A percentile compares a stretch with the other conserved stretches of the same genome.
These are phyloP conservation scores for Desmodesmus armatus DNA, from an alignment of 139 green algal species.

Conservation along the genomic window DNA sequence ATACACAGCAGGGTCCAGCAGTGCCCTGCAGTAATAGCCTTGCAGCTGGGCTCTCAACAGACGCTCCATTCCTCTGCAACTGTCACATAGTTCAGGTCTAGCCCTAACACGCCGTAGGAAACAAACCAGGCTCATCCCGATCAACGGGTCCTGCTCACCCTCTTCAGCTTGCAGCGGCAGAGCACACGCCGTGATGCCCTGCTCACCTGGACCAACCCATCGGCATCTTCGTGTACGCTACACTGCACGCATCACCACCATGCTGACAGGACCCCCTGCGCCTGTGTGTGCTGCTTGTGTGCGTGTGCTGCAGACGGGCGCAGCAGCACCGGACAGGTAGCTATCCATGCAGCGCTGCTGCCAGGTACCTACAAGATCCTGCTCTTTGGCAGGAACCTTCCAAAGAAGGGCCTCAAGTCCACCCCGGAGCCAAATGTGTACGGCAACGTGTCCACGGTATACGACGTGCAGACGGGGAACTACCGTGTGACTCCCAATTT, in stretches of 20 bases:
- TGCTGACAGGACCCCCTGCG: neutral
- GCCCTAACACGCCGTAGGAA: too few relatives aligned
- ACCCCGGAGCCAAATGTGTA: slow-evolving; percentile 25
- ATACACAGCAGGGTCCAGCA: neutral
- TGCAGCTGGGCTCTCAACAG: too few relatives aligned
- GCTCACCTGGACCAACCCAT: neutral
- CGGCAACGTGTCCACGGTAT: slow-evolving; percentile 47
- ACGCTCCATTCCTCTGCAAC: too few relatives aligned
- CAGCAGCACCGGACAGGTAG: slow-evolving; percentile 49
- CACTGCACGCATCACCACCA: neutral
- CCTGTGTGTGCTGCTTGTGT: neutral
- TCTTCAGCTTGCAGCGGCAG: slow-evolving; percentile 3
- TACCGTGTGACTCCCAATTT: slow-evolving; percentile 40
- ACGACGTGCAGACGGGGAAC: slow-evolving; percentile 24
- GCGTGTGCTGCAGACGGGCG: slow-evolving; percentile 1
- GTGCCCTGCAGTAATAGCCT: too few relatives aligned
- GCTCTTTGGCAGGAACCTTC: slow-evolving; percentile 39
- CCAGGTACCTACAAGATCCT: slow-evolving; percentile 32
- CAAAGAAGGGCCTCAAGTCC: slow-evolving; percentile 29
- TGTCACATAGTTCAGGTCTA: too few relatives aligned
- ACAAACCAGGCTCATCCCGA: neutral
- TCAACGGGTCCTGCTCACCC: neutral
- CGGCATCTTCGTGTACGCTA: neutral
- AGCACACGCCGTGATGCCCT: neutral
- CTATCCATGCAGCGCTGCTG: slow-evolving; percentile 41